phyloP scores from a whole-genome alignment of 768 basidiomycete genomes.

The Pleurotus tuoliensis region DNA sequence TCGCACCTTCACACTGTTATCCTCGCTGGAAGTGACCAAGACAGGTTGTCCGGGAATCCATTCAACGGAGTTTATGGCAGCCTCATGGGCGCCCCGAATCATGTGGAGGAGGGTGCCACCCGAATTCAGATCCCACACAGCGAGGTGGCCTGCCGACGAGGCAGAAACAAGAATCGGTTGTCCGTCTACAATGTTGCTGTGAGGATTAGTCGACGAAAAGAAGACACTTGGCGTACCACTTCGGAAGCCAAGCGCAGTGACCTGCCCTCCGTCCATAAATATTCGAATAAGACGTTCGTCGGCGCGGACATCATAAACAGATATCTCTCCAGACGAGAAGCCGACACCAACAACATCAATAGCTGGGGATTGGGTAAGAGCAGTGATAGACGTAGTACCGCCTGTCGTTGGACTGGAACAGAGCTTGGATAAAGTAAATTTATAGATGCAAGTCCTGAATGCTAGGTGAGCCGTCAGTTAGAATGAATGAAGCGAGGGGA shows the following conservation, averaged over 20 bases:
- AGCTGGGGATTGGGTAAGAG: conserved; percentile 87
- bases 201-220: conserved; percentile 4
- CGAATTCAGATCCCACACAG: conserved; percentile 88
- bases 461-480: neutral
- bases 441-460: conserved; percentile 76
- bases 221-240: conserved; percentile 52
- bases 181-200: conserved; percentile 52
- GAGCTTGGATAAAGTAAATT: conserved; percentile 57
- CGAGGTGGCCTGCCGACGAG: conserved; percentile 83
- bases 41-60: conserved; percentile 95
- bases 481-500: conserved; percentile 4
- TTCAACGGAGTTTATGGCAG: conserved; percentile 74
- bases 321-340: conserved; percentile 81
- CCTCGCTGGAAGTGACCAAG: conserved; percentile 84
- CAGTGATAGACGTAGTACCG: conserved; percentile 53
- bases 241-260: conserved; percentile 78
- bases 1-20: conserved; percentile 90
- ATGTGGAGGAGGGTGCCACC: conserved; percentile 82
- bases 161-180: conserved; percentile 86
- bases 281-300: conserved; percentile 88
- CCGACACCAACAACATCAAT: conserved; percentile 96
- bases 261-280: conserved; percentile 84
- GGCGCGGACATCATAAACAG: conserved; percentile 84
- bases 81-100: conserved; percentile 85
- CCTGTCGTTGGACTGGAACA: conserved; percentile 22